These are phyloP conservation scores for Thalassiosira mediterranea DNA, from an alignment of 352 stramenopile species.

Conservation along the genomic window DNA sequence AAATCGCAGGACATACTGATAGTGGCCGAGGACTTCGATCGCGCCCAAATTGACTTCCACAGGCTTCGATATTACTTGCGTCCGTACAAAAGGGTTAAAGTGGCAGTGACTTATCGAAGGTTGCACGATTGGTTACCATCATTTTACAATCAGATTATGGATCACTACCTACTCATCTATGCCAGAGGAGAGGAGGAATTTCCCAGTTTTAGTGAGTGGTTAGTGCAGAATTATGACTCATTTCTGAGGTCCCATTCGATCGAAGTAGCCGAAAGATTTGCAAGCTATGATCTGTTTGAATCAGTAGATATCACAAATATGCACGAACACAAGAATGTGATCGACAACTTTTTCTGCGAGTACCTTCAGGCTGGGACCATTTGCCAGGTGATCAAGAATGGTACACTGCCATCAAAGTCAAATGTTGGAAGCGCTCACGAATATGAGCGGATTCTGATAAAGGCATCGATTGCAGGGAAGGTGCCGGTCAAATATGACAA, in stretches of 20 bases:
- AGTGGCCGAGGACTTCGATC: conserved; percentile 39
- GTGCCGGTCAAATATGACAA: neutral
- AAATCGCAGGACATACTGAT: conserved; percentile 15
- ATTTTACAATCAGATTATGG: conserved; percentile 38
- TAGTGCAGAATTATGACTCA: conserved; percentile 16
- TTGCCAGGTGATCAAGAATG: neutral
- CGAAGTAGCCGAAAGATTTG: neutral
- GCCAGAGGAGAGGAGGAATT: conserved; percentile 5
- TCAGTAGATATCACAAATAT: conserved; percentile 12
- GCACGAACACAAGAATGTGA: neutral
- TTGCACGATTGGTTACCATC: conserved; percentile 31
- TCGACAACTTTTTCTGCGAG: conserved; percentile 4
- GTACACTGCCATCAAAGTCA: neutral
- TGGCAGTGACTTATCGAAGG: conserved; percentile 19
- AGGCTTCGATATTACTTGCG: conserved; percentile 19
- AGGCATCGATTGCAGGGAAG: neutral
- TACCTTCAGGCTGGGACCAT: neutral
- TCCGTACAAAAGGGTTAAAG: conserved; percentile 22
- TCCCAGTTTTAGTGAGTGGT: conserved; percentile 28
- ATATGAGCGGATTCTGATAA: neutral
- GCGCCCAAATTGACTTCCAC: conserved; percentile 11
- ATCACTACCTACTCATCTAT: conserved; percentile 15
- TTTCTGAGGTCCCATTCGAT: conserved; percentile 7
- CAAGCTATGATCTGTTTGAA: neutral
- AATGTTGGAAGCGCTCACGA: neutral